Conservation (phyloP, 2,329 filamentous ascomycete genomes). For the Sarocladium kiliense region DNA sequence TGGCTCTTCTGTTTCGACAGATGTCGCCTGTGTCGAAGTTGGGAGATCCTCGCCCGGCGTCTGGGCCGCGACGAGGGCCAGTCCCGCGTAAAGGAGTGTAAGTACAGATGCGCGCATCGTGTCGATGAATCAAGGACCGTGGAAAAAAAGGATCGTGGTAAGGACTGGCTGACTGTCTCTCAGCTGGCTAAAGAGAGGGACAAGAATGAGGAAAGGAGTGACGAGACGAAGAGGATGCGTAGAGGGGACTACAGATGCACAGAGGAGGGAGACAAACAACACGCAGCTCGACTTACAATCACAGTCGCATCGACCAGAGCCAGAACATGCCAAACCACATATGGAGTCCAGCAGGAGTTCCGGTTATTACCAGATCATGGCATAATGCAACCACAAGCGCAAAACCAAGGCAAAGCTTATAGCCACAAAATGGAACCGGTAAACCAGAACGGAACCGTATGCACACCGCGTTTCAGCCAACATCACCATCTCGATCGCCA, state of each 20-base stretch:
- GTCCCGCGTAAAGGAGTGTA: constrained; percentile 7
- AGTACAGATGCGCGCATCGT: constrained; percentile 4
- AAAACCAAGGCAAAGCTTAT: background rate
- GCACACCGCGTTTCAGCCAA: background rate
- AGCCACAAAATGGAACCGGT: background rate
- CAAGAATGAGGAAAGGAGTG: background rate
- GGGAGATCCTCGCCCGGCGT: background rate
- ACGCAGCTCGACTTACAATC: background rate
- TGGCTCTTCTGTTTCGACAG: background rate
- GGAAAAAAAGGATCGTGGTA: background rate
- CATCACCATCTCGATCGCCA: background rate
- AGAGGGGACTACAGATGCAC: background rate
- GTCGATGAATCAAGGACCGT: no score
- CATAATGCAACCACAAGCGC: constrained; percentile 1
- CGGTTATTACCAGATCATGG: constrained; percentile 1
- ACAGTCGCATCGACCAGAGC: background rate
- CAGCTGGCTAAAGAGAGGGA: background rate
- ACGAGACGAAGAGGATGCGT: background rate
- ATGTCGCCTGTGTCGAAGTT: background rate
- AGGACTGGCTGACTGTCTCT: constrained; percentile 6
- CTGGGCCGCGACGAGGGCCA: constrained; percentile 3
- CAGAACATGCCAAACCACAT: background rate
- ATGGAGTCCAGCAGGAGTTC: background rate
- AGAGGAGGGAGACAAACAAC: background rate
- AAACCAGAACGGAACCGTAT: no score